These are phyloP conservation scores for Aspergillus udagawae DNA, from an alignment of 2,329 filamentous ascomycete species.

Conservation along the genomic window DNA sequence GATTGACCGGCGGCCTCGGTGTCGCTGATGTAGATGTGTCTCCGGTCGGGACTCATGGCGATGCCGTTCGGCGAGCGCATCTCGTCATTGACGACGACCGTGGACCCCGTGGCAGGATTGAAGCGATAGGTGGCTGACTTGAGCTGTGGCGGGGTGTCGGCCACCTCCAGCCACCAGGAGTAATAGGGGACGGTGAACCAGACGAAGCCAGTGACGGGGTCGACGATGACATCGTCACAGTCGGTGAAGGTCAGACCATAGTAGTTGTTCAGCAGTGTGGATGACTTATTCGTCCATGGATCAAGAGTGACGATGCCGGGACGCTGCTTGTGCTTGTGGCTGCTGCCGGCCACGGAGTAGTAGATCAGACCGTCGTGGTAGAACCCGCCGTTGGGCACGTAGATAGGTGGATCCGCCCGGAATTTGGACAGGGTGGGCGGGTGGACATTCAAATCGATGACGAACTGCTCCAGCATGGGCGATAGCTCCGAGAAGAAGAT, in stretches of 20 bases:
- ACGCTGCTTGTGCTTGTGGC: not conserved
- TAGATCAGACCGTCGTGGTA: slow-evolving; percentile 3
- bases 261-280: slow-evolving; percentile 3
- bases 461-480: not conserved
- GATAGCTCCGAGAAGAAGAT: slow-evolving; percentile 3
- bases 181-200: slow-evolving; percentile 4
- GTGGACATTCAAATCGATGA: slow-evolving; percentile 2
- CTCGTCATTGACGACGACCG: slow-evolving; percentile 1
- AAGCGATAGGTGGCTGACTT: slow-evolving; percentile 2
- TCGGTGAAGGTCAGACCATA: slow-evolving; percentile 2
- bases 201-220: not conserved
- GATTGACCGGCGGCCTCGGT: not conserved
- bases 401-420: slow-evolving; percentile 1
- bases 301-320: slow-evolving; percentile 3
- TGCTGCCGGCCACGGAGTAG: slow-evolving; percentile 1
- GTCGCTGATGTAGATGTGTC: slow-evolving; percentile 2
- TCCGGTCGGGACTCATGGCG: not conserved
- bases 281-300: not conserved
- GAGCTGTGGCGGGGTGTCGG: not conserved
- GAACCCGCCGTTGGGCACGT: slow-evolving; percentile 1
- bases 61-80: slow-evolving; percentile 4
- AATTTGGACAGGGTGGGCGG: slow-evolving; percentile 1
- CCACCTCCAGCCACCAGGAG: not conserved
- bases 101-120: not conserved
- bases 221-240: slow-evolving; percentile 4